phyloP scores from a whole-genome alignment of 1,139 yeast species.

The Pichia sp. region DNA sequence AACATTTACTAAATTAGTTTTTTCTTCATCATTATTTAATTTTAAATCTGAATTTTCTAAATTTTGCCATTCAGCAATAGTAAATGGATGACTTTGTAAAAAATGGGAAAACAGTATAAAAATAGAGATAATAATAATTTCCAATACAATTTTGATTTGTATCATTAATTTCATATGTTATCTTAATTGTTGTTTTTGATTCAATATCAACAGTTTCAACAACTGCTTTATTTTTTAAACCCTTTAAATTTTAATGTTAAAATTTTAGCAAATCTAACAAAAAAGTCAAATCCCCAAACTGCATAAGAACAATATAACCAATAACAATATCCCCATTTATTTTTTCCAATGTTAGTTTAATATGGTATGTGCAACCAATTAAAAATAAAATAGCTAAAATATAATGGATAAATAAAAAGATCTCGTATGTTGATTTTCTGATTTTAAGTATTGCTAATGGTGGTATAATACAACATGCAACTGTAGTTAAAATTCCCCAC shows the following conservation, averaged over 20 bases:
- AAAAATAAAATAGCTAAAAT: slow-evolving; percentile 31
- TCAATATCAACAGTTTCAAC: slow-evolving; percentile 26
- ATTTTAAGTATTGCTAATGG: slow-evolving; percentile 4
- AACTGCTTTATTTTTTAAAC: slow-evolving; percentile 16
- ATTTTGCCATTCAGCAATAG: slow-evolving; percentile 13
- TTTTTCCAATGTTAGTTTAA: slow-evolving; percentile 14
- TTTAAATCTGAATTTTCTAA: neutral
- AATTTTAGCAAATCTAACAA: slow-evolving; percentile 29
- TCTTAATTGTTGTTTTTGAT: slow-evolving; percentile 31
- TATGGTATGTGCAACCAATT: slow-evolving; percentile 34
- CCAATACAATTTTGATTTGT: slow-evolving; percentile 14
- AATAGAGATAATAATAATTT: slow-evolving; percentile 18
- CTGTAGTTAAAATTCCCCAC: slow-evolving; percentile 50
- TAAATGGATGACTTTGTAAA: slow-evolving; percentile 25
- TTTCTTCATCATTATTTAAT: neutral
- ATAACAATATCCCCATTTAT: slow-evolving; percentile 34
- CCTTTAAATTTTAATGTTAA: slow-evolving; percentile 25
- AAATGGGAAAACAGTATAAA: slow-evolving; percentile 15
- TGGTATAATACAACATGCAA: slow-evolving; percentile 21
- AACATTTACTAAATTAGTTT: no score
- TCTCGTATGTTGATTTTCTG: slow-evolving; percentile 31
- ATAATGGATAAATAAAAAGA: slow-evolving; percentile 33
- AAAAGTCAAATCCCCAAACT: slow-evolving; percentile 33
- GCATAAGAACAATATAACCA: slow-evolving; percentile 37
- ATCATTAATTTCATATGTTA: slow-evolving; percentile 17